phyloP scores from a whole-genome alignment of 257 asterid genomes.

The Striga asiatica region DNA sequence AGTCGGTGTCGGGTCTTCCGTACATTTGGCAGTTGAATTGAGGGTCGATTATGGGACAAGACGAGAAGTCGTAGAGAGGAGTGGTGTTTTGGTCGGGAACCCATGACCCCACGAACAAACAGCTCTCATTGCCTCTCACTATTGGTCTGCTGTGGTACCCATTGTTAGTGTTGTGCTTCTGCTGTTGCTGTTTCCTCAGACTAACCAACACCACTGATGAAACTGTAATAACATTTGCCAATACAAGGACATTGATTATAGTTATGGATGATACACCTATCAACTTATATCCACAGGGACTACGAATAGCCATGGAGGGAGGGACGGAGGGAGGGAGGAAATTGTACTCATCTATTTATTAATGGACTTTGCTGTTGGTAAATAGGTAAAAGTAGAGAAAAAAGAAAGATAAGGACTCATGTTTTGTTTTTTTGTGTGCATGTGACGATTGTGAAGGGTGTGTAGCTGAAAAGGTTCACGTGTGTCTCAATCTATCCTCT shows the following conservation, averaged over 20 bases:
- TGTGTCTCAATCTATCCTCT: not conserved
- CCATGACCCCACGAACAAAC: constrained; percentile 74
- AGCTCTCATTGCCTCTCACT: constrained; percentile 38
- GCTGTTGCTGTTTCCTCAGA: constrained; percentile 30
- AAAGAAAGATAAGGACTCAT: too few species aligned
- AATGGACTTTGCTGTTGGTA: not conserved
- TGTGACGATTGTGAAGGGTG: not conserved
- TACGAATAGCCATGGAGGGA: too few species aligned
- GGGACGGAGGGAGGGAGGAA: too few species aligned
- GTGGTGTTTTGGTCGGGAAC: constrained; percentile 55
- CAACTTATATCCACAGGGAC: too few species aligned
- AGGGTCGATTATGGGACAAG: constrained; percentile 62
- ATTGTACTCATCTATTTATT: too few species aligned
- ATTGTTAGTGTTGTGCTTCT: constrained; percentile 22
- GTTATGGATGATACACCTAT: not conserved
- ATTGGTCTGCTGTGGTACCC: constrained; percentile 31
- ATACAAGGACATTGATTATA: constrained; percentile 5
- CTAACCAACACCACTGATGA: constrained; percentile 39
- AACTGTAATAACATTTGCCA: constrained; percentile 9
- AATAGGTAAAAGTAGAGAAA: not conserved
- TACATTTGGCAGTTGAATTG: constrained; percentile 71
- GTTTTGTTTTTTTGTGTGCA: not conserved
- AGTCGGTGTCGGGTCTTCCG: constrained; percentile 90
- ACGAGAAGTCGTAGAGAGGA: constrained; percentile 56
- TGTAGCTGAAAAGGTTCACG: not conserved